Conservation (phyloP, 805 yeast species). For the Starmera dryadoides region DNA sequence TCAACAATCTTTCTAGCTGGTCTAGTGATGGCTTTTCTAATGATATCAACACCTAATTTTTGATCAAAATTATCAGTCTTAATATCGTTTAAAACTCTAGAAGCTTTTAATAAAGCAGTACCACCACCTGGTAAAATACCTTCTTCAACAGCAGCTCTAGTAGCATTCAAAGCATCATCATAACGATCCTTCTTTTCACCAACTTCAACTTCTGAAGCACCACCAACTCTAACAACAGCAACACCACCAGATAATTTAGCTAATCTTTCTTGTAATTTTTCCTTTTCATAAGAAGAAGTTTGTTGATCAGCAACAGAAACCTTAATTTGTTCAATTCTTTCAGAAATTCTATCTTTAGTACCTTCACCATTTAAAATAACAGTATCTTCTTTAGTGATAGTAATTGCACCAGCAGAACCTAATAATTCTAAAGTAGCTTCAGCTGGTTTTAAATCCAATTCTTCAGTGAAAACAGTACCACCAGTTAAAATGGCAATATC, state of each 20-base stretch:
- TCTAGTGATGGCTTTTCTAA: constrained; percentile 84
- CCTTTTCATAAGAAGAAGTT: constrained; percentile 84
- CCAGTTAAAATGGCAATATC: constrained; percentile 94
- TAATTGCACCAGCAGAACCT: constrained; percentile 87
- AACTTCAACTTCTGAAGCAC: constrained; percentile 94
- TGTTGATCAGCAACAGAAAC: constrained; percentile 64
- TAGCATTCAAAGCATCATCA: constrained; percentile 97
- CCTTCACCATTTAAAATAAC: constrained; percentile 93
- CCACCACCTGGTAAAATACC: constrained; percentile 99
- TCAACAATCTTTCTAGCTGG: constrained; percentile 95
- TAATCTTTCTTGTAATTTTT: constrained; percentile 93
- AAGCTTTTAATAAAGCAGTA: constrained; percentile 92
- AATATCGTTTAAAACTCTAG: constrained; percentile 62
- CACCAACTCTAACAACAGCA: constrained; percentile 97
- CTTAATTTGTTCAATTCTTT: constrained; percentile 93
- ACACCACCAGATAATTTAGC: constrained; percentile 98
- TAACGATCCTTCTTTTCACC: constrained; percentile 99
- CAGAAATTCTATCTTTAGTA: constrained; percentile 65
- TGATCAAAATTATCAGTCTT: constrained; percentile 88
- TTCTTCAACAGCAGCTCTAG: constrained; percentile 98
- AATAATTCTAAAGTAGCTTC: constrained; percentile 83
- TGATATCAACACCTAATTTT: constrained; percentile 90
- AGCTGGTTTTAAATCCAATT: constrained; percentile 91
- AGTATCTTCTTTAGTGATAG: constrained; percentile 93
- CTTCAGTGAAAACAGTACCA: constrained; percentile 82